A percentile compares a stretch with the other conserved stretches of the same genome.
These are phyloP conservation scores for Chalciporus chontae DNA, from an alignment of 768 basidiomycete species.

Conservation along the genomic window DNA sequence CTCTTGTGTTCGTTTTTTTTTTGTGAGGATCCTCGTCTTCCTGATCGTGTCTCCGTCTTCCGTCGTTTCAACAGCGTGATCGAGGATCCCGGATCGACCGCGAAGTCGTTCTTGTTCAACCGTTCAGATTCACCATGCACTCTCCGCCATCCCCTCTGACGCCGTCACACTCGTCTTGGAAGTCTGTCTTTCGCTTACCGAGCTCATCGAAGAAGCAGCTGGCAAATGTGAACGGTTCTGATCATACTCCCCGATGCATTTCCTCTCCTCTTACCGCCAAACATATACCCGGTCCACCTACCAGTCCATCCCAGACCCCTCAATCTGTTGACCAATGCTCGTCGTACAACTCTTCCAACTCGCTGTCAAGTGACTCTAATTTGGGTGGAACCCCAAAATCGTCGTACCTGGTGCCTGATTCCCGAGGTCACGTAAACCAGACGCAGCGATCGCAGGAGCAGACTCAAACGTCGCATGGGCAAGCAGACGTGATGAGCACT, in stretches of 20 bases:
- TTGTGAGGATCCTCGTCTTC: slow-evolving; percentile 1
- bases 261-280: slow-evolving; percentile 26
- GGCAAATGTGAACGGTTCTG: slow-evolving; percentile 36
- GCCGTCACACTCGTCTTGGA: slow-evolving; percentile 48
- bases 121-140: slow-evolving; percentile 20
- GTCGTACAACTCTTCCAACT: slow-evolving; percentile 77
- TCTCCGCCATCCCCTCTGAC: slow-evolving; percentile 20
- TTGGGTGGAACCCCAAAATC: slow-evolving; percentile 31
- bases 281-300: slow-evolving; percentile 29
- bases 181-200: slow-evolving; percentile 68
- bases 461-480: slow-evolving; percentile 7
- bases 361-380: slow-evolving; percentile 72
- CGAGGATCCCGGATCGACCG: slow-evolving; percentile 24
- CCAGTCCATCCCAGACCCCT: slow-evolving; percentile 50
- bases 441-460: slow-evolving; percentile 9
- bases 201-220: slow-evolving; percentile 61
- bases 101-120: slow-evolving; percentile 10
- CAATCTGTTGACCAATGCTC: slow-evolving; percentile 57
- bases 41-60: slow-evolving; percentile 4
- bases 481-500: slow-evolving; percentile 17
- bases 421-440: slow-evolving; percentile 10
- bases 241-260: slow-evolving; percentile 36
- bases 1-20: not conserved
- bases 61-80: slow-evolving; percentile 9
- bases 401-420: slow-evolving; percentile 29